A percentile compares a stretch with the other conserved stretches of the same genome.
phyloP scores from a whole-genome alignment of 2,329 filamentous ascomycete genomes.

The Didymellaceae sp. region DNA sequence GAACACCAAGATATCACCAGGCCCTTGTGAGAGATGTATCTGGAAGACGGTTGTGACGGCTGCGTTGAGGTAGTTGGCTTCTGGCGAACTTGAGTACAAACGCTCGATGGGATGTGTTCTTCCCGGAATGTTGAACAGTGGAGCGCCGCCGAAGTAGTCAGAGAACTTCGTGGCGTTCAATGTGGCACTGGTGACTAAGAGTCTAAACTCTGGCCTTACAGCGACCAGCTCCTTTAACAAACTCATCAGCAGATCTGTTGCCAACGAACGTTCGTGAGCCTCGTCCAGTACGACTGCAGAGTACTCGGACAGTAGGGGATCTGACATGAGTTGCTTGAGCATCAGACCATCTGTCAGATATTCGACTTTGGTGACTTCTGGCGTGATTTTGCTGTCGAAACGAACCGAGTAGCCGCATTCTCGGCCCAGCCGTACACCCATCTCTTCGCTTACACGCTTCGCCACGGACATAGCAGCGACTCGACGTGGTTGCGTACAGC shows the following conservation, averaged over 20 bases:
- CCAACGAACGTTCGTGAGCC: constrained; percentile 90
- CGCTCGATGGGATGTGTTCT: constrained; percentile 88
- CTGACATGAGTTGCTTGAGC: constrained; percentile 85
- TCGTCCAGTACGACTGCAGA: constrained; percentile 96
- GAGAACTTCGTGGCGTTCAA: constrained; percentile 94
- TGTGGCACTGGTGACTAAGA: constrained; percentile 92
- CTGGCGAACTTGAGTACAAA: constrained; percentile 87
- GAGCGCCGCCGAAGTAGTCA: constrained; percentile 87
- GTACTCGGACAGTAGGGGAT: constrained; percentile 82
- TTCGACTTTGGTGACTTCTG: constrained; percentile 86
- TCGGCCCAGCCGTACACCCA: constrained; percentile 85
- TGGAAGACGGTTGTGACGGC: constrained; percentile 94
- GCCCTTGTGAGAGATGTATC: constrained; percentile 75
- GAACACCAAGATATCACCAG: constrained; percentile 91
- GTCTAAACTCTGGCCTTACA: constrained; percentile 82
- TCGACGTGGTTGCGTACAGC: constrained; percentile 91
- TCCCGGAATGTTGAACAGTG: constrained; percentile 94
- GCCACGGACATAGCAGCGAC: constrained; percentile 98
- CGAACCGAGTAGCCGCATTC: constrained; percentile 95
- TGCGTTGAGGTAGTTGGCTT: constrained; percentile 91
- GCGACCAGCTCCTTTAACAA: constrained; percentile 87
- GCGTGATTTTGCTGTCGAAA: constrained; percentile 82
- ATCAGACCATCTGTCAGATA: constrained; percentile 99
- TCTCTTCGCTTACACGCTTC: constrained; percentile 93
- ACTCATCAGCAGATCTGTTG: constrained; percentile 88